Percentiles rank a stretch among this genome's conserved stretches.
These are phyloP conservation scores for Parathielavia appendiculata DNA, from an alignment of 495 filamentous ascomycete species.

Conservation along the genomic window DNA sequence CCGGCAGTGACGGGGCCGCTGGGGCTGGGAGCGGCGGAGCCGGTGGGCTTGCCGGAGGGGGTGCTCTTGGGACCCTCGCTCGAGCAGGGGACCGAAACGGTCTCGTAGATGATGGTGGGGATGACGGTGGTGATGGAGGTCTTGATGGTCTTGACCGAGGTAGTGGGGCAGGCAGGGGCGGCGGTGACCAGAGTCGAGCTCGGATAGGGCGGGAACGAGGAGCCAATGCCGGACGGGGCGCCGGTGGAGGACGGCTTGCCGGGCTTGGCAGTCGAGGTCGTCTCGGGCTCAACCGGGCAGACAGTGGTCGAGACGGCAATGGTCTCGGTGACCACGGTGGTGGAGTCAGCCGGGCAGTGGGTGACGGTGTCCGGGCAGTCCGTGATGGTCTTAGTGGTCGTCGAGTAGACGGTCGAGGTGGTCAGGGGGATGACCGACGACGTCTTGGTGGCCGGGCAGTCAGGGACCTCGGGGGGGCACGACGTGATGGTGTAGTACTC, in stretches of 20 bases:
- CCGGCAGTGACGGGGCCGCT: slow-evolving; percentile 12
- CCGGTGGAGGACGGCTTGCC: slow-evolving; percentile 5
- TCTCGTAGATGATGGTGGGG: slow-evolving; percentile 51
- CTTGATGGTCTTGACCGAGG: slow-evolving; percentile 39
- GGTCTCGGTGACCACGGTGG: slow-evolving; percentile 32
- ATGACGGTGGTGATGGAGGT: slow-evolving; percentile 46
- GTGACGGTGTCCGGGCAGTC: slow-evolving; percentile 55
- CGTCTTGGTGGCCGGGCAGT: slow-evolving; percentile 49
- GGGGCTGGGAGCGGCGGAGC: slow-evolving; percentile 26
- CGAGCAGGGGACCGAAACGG: slow-evolving; percentile 39
- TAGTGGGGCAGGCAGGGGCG: slow-evolving; percentile 32
- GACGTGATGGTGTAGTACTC: slow-evolving; percentile 55
- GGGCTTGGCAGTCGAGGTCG: slow-evolving; percentile 22
- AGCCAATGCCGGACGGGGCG: neutral
- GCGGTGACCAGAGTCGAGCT: slow-evolving; percentile 22
- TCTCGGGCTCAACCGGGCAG: slow-evolving; percentile 30
- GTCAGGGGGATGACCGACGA: slow-evolving; percentile 38
- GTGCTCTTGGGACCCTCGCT: slow-evolving; percentile 26
- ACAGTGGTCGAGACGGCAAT: slow-evolving; percentile 33
- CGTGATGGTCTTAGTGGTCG: slow-evolving; percentile 53
- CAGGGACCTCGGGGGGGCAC: slow-evolving; percentile 44
- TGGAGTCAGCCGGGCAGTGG: slow-evolving; percentile 54
- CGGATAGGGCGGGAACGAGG: neutral
- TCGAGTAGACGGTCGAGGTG: slow-evolving; percentile 47
- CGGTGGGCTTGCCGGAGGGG: slow-evolving; percentile 29